Conservation (phyloP, 495 filamentous ascomycete species). For the Zalerion maritima region DNA sequence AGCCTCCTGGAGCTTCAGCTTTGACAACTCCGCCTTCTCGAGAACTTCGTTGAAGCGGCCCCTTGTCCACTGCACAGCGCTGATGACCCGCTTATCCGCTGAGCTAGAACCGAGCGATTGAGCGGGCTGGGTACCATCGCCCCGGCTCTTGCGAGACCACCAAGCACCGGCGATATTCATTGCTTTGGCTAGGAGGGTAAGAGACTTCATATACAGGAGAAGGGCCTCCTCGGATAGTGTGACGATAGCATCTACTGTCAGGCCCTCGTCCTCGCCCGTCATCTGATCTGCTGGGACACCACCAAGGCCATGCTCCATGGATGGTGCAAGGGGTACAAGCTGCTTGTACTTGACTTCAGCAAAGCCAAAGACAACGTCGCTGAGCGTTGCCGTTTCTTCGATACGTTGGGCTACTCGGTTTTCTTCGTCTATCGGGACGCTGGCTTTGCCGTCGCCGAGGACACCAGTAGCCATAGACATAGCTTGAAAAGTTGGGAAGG, state of each 20-base stretch:
- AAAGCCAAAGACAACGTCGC: conserved; percentile 91
- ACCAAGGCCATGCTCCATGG: conserved; percentile 52
- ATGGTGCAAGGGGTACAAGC: conserved; percentile 73
- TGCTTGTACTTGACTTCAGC: conserved; percentile 98
- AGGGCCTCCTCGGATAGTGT: conserved; percentile 85
- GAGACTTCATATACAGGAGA: conserved; percentile 88
- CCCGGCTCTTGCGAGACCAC: conserved; percentile 68
- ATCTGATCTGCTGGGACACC: conserved; percentile 34
- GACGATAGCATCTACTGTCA: conserved; percentile 76
- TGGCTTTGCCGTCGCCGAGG: conserved; percentile 51
- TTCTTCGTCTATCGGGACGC: conserved; percentile 62
- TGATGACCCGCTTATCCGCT: conserved; percentile 63
- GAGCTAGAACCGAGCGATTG: conserved; percentile 25
- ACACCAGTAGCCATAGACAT: conserved; percentile 37
- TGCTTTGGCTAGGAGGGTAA: conserved; percentile 76
- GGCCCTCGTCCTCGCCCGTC: conserved; percentile 44
- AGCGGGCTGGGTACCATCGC: conserved; percentile 38
- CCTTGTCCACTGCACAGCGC: conserved; percentile 88
- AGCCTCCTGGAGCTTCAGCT: conserved; percentile 70
- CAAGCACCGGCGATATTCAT: conserved; percentile 92
- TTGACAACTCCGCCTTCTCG: conserved; percentile 86
- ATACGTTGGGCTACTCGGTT: conserved; percentile 59
- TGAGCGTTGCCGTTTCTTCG: conserved; percentile 81
- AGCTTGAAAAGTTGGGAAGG: conserved; percentile 74
- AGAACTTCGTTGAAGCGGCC: conserved; percentile 89